A percentile compares a stretch with the other conserved stretches of the same genome.
Evolutionary conservation across 164 flowering plant species (phyloP).

Genomic region (Houttuynia cordata): DNA sequence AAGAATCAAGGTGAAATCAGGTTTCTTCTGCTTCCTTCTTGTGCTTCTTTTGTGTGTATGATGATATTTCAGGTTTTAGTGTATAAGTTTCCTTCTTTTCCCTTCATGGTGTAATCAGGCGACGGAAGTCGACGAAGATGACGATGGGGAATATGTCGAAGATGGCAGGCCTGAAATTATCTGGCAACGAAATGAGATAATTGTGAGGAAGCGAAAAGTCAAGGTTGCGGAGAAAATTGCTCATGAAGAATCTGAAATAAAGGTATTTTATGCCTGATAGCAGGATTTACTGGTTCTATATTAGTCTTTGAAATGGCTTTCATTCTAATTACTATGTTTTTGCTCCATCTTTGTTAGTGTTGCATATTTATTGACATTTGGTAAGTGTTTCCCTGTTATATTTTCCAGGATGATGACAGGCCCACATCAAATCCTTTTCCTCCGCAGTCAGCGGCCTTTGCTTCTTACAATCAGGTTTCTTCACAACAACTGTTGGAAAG

Average conservation of each 20-base stretch:
- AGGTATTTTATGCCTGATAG: conserved; percentile 43
- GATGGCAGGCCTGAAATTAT: conserved; percentile 95
- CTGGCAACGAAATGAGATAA: conserved; percentile 97
- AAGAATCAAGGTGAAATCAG: conserved; percentile 22
- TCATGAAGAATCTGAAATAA: conserved; percentile 13
- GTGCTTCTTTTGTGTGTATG: background rate
- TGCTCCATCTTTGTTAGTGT: background rate
- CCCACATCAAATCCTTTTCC: conserved; percentile 97
- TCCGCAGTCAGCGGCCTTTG: conserved; percentile 76
- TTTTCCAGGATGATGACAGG: conserved; percentile 50
- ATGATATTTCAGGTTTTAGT: background rate
- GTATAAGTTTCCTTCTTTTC: background rate
- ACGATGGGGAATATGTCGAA: conserved; percentile 66
- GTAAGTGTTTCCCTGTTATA: background rate
- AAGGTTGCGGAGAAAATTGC: conserved; percentile 44
- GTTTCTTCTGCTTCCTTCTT: conserved; percentile 7
- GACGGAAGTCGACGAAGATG: conserved; percentile 35
- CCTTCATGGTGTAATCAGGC: conserved; percentile 18
- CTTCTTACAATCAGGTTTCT: conserved; percentile 32
- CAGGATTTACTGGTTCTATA: background rate
- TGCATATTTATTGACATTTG: background rate
- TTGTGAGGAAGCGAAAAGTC: conserved; percentile 74
- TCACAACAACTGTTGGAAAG: conserved; percentile 35
- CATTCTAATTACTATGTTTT: background rate
- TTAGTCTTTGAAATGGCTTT: background rate